Percentiles rank a stretch among this genome's conserved stretches.
These are phyloP conservation scores for Austroboletus eburneus DNA, from an alignment of 768 basidiomycete genomes.

Conservation along the genomic window DNA sequence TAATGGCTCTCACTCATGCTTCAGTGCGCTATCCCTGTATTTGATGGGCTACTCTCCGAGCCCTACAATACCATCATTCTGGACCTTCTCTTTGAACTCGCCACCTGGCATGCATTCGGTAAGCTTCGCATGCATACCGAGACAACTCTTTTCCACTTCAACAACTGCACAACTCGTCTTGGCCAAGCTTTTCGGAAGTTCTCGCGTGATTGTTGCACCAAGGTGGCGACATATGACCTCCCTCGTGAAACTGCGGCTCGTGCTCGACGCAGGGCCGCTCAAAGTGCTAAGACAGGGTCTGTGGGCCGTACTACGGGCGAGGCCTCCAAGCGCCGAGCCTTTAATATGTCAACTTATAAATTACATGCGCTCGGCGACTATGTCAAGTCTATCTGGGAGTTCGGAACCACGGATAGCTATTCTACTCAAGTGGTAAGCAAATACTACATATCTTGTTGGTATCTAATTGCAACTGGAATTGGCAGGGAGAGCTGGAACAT, in stretches of 20 bases:
- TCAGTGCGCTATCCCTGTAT: constrained; percentile 32
- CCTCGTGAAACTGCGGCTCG: constrained; percentile 28
- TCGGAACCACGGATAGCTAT: constrained; percentile 28
- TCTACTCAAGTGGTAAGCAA: constrained; percentile 33
- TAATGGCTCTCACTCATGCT: neutral
- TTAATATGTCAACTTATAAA: constrained; percentile 19
- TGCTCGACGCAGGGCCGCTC: constrained; percentile 2
- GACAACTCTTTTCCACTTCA: constrained; percentile 18
- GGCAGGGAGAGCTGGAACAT: constrained; percentile 24
- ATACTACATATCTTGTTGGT: neutral
- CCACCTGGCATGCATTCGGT: constrained; percentile 24
- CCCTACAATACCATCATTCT: constrained; percentile 15
- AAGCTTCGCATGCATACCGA: constrained; percentile 28
- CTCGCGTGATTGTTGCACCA: constrained; percentile 13
- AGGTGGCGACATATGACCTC: constrained; percentile 29
- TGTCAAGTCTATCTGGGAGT: constrained; percentile 7
- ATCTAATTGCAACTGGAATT: neutral
- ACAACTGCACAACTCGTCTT: constrained; percentile 15
- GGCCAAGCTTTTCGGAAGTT: constrained; percentile 25
- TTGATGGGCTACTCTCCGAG: constrained; percentile 28
- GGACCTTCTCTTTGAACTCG: constrained; percentile 17
- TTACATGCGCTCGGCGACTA: constrained; percentile 18
- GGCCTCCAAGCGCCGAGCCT: neutral
- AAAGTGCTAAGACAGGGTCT: neutral
- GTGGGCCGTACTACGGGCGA: neutral